Base-by-base conservation (phyloP, 148 eudicot genomes). In the Euryodendron excelsum region DNA sequence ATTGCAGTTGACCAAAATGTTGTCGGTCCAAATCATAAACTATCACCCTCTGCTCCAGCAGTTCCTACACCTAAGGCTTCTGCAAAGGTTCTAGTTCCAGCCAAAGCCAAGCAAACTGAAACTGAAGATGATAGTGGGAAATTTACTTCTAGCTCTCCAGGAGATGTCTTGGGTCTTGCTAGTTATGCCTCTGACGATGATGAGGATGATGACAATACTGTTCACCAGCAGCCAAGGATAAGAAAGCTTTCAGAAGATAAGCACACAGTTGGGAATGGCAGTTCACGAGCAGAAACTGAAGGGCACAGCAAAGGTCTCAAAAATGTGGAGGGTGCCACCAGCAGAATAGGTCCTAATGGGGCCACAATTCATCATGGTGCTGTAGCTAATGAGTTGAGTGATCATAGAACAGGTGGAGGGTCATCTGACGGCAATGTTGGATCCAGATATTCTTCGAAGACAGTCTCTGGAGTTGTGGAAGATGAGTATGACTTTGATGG, bases 121-220 rank as follows among this genome's bases (percentile, higher is more conserved):
- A 36, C 77, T 76, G 92, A 85, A 72, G 82, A 79, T 86, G 88
- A 80, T 81, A 88, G 87, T 86, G 92, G 80, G 74, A 89, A 86
- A 60, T 91, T 91, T 68, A 80, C 85, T 76, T 90, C 93, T 65
- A 86, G 80, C 71, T 76, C 92, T 76, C 86, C 88, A 85, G 98
- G 94, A 68, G 88, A 88, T 85, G 82, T 93, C 50, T 82, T 96
- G 77, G 98, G 99, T 62, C 97, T 93, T 80, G 98, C 83, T 83
- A 93, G 85, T 79, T 96, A 96, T 87, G 88, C 91, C 47, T 93
- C 99, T 74, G 99, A 96, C 60, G 91, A 89, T 20, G 96, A 95
- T 34, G 89, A 87, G 13, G 94, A 85, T 41, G 87, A 85, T 77
- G 77, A 75, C 23, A 44, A 61, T 58, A 79, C 66, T 55, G 73